Percentiles rank a stretch among this genome's conserved stretches.
phyloP scores from a whole-genome alignment of 805 yeast genomes.

The Sugiyamaella mastotermitis region DNA sequence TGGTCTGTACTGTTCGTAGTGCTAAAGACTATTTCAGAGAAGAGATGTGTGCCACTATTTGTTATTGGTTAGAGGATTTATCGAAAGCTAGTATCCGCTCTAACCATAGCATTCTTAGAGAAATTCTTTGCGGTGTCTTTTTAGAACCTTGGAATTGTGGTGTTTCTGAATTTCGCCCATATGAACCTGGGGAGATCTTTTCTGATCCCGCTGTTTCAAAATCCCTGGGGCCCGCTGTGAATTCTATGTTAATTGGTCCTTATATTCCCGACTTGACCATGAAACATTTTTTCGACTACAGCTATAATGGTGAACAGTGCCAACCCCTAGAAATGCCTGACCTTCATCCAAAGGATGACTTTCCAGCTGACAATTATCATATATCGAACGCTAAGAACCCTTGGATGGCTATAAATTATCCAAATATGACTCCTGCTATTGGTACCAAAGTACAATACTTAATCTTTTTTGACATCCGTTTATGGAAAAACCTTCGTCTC shows the following conservation, averaged over 20 bases:
- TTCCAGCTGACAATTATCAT: neutral
- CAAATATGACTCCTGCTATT: constrained; percentile 1
- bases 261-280: constrained; percentile 15
- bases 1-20: constrained; percentile 59
- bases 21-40: constrained; percentile 70
- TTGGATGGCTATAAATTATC: no score
- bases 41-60: constrained; percentile 69
- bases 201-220: no score
- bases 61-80: constrained; percentile 59
- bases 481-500: constrained; percentile 59
- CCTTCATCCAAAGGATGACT: constrained; percentile 1
- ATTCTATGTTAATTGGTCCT: constrained; percentile 13
- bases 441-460: constrained; percentile 48
- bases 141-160: constrained; percentile 61
- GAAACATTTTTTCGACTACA: neutral
- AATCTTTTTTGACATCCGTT: constrained; percentile 60
- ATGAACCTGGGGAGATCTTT: constrained; percentile 1
- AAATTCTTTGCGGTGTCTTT: constrained; percentile 51
- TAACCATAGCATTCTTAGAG: constrained; percentile 41
- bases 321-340: neutral
- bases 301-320: neutral
- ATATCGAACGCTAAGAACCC: neutral
- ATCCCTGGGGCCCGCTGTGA: no score
- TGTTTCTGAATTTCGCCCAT: constrained; percentile 19
- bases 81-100: constrained; percentile 49